Conservation (phyloP, 805 yeast genomes). For the Kluyveromyces lactis region DNA sequence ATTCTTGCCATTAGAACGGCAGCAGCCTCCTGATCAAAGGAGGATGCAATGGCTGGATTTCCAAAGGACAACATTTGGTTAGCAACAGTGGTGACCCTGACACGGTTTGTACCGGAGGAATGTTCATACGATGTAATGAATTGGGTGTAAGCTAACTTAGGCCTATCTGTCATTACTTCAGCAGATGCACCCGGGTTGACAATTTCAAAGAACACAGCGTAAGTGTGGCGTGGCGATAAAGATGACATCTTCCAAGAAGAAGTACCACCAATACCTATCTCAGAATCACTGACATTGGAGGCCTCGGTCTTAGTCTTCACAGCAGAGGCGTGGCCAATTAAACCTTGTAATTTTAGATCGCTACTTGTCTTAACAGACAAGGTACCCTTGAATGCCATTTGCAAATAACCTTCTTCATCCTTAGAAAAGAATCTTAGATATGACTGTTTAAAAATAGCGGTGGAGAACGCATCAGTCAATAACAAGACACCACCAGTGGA, state of each 20-base stretch:
- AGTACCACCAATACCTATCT: conserved; percentile 90
- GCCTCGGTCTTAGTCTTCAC: conserved; percentile 48
- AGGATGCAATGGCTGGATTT: conserved; percentile 42
- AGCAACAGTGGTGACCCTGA: conserved; percentile 82
- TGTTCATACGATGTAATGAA: conserved; percentile 91
- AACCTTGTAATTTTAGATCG: conserved; percentile 83
- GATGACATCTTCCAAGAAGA: conserved; percentile 81
- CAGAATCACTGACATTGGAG: conserved; percentile 79
- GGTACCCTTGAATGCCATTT: conserved; percentile 85
- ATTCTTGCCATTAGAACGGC: conserved; percentile 89
- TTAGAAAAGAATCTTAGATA: conserved; percentile 78
- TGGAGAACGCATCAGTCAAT: conserved; percentile 87
- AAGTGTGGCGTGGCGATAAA: conserved; percentile 79
- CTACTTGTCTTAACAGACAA: conserved; percentile 80
- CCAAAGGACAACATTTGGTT: conserved; percentile 46
- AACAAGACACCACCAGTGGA: conserved; percentile 86
- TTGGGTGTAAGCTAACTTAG: conserved; percentile 53
- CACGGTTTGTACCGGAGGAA: conserved; percentile 81
- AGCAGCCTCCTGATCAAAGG: conserved; percentile 98
- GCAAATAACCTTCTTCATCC: conserved; percentile 79
- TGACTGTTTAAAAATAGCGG: conserved; percentile 89
- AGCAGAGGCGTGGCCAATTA: conserved; percentile 88
- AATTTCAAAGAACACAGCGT: conserved; percentile 84
- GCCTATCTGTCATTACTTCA: conserved; percentile 16
- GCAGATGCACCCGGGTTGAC: conserved; percentile 32